Percentiles rank a stretch among this genome's conserved stretches.
These are phyloP conservation scores for Leucogyrophana mollusca DNA, from an alignment of 768 basidiomycete genomes.

Conservation along the genomic window DNA sequence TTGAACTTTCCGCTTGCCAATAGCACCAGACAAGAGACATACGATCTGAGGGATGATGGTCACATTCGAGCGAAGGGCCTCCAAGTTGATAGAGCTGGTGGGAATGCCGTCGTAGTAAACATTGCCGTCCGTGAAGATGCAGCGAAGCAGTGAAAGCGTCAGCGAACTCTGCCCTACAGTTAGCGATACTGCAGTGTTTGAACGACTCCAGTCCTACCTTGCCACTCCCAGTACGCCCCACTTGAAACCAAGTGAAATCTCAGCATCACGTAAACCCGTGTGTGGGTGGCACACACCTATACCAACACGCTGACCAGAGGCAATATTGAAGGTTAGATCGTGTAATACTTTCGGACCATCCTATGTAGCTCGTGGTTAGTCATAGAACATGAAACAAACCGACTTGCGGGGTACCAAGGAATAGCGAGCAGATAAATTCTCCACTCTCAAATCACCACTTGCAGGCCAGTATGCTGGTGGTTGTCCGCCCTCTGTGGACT, in stretches of 20 bases:
- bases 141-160: conserved; percentile 52
- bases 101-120: conserved; percentile 51
- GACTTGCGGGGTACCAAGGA: conserved; percentile 24
- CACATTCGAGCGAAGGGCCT: conserved; percentile 50
- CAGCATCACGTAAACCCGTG: background rate
- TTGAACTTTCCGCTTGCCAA: background rate
- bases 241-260: conserved; percentile 20
- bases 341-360: conserved; percentile 60
- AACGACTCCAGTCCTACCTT: conserved; percentile 28
- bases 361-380: conserved; percentile 16
- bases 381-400: background rate
- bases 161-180: conserved; percentile 37
- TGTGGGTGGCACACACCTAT: conserved; percentile 35
- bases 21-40: conserved; percentile 18
- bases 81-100: conserved; percentile 39
- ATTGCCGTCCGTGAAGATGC: conserved; percentile 51
- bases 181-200: background rate
- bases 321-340: conserved; percentile 47
- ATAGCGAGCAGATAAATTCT: conserved; percentile 52
- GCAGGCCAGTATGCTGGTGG: conserved; percentile 69
- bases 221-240: conserved; percentile 61
- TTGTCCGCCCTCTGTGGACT: conserved; percentile 34
- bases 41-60: conserved; percentile 62
- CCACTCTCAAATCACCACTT: conserved; percentile 48
- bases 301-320: conserved; percentile 57